Evolutionary conservation across 75 land plant genomes (phyloP), one percentile per base, ranked within the genome.

Genomic region (Azolla pinnata): DNA sequence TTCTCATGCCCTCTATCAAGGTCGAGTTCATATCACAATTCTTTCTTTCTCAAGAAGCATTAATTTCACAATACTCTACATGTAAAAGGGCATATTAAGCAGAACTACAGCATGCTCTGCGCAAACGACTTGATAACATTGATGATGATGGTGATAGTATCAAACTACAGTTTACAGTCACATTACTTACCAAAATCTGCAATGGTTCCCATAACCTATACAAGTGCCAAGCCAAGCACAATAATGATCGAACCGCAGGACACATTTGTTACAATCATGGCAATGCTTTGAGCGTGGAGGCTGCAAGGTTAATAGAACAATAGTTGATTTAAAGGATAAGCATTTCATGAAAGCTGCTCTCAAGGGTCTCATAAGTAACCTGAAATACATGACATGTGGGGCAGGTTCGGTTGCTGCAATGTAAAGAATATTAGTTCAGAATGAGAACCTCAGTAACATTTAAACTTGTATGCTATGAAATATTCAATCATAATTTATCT

Each of bases 211-310:
- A 70, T 78, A 85, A 14, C 99, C 99, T 47, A 95, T 70, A 64
- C 99, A 95, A 29, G 91, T 95, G 33, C 97, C 97, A 5, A 95
- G 82, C 92, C 97, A 95, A 25, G 87, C 85, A 66, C 99, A 95
- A 62, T 95, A 97, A 66, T 95, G 99, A 77, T 95, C 99, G 79
- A 89, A 95, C 28, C 86, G 96, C 49, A 95, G 86, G 44, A 95
- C 91, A 63, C 99, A 95, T 63, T 76, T 86, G 61, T 90, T 85
- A 82, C 99, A 95, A 70, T 95, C 99, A 74, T 95, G 84, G 55
- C 99, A 95, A 66, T 95, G 99, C 47, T 86, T 95, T 62, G 99
- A 65, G 45, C 99, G 67, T 67, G 82, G 91, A 61, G 99, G 97
- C 97, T 95, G 83, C 53, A 66, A n/a, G n/a, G n/a, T n/a, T n/a